Evolutionary conservation across 2,329 filamentous ascomycete genomes (phyloP).

Genomic region (Fusarium sp.): DNA sequence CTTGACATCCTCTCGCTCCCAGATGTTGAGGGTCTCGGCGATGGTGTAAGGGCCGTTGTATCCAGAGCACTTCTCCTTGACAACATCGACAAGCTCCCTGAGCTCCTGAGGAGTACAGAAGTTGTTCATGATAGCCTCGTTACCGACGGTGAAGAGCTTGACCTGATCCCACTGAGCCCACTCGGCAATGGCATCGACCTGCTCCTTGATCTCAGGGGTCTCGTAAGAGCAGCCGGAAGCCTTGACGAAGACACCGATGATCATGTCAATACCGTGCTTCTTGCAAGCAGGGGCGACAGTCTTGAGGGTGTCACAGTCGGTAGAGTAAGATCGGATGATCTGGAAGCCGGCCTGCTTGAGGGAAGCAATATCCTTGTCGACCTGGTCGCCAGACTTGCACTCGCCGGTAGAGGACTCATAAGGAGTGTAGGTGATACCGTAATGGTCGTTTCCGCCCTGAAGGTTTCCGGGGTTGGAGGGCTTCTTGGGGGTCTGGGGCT

Average conservation of each 20-base stretch:
- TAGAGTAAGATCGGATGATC: constrained; percentile 86
- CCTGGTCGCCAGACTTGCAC: constrained; percentile 74
- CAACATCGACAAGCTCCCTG: constrained; percentile 75
- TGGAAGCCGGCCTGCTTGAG: constrained; percentile 77
- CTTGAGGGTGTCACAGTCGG: constrained; percentile 86
- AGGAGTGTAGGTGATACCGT: constrained; percentile 85
- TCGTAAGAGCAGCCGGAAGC: constrained; percentile 69
- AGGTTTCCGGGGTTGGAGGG: constrained; percentile 50
- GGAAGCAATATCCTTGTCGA: constrained; percentile 70
- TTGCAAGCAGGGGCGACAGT: constrained; percentile 79
- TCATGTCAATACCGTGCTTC: constrained; percentile 78
- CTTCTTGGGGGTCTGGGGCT: constrained; percentile 40
- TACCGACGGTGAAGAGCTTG: constrained; percentile 86
- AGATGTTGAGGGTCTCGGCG: constrained; percentile 85
- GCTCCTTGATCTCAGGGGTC: constrained; percentile 73
- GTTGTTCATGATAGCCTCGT: constrained; percentile 87
- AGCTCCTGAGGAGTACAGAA: constrained; percentile 75
- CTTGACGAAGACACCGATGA: constrained; percentile 90
- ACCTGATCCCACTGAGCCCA: constrained; percentile 84
- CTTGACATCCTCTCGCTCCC: constrained; percentile 73
- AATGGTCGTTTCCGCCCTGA: constrained; percentile 66
- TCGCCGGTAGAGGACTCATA: constrained; percentile 68
- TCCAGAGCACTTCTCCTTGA: constrained; percentile 76
- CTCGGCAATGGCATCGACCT: constrained; percentile 78
- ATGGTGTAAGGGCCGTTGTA: constrained; percentile 85